phyloP scores from a whole-genome alignment of 768 basidiomycete species.

The Tulasnella sp. region DNA sequence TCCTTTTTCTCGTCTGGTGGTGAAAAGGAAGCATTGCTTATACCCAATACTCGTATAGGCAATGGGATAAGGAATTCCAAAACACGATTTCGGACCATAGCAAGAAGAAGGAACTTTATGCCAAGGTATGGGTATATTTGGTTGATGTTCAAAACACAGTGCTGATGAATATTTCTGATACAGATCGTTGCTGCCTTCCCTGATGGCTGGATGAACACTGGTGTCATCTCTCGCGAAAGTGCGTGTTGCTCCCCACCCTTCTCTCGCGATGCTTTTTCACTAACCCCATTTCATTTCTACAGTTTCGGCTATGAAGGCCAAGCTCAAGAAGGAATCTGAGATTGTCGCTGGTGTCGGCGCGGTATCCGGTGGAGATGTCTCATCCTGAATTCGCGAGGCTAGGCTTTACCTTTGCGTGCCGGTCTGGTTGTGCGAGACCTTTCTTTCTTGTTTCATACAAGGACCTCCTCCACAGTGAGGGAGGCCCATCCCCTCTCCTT shows the following conservation, averaged over 20 bases:
- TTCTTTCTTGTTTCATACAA: too few species aligned
- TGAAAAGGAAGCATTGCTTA: neutral
- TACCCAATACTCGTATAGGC: neutral
- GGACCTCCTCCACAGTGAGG: too few species aligned
- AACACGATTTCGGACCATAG: constrained; percentile 66
- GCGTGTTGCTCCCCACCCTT: constrained; percentile 22
- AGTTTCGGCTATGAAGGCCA: constrained; percentile 14
- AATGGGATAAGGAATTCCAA: constrained; percentile 16
- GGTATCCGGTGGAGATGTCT: too few species aligned
- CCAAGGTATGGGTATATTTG: constrained; percentile 40
- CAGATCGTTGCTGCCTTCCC: constrained; percentile 76
- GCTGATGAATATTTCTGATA: neutral
- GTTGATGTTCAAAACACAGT: neutral
- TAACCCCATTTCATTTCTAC: neutral
- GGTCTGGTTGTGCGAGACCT: too few species aligned
- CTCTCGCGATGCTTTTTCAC: neutral
- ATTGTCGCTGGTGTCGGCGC: neutral
- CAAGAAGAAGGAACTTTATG: constrained; percentile 66
- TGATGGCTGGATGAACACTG: constrained; percentile 74
- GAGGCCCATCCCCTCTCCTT: too few species aligned
- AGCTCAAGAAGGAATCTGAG: constrained; percentile 13
- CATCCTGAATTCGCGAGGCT: too few species aligned
- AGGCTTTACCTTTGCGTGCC: too few species aligned
- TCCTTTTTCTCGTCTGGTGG: too few species aligned
- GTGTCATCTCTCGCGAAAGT: constrained; percentile 83